Evolutionary conservation across 192 early-diverging fungal species (phyloP), one percentile per base, ranked within the genome.

Genomic region (Rhizophagus sp.): DNA sequence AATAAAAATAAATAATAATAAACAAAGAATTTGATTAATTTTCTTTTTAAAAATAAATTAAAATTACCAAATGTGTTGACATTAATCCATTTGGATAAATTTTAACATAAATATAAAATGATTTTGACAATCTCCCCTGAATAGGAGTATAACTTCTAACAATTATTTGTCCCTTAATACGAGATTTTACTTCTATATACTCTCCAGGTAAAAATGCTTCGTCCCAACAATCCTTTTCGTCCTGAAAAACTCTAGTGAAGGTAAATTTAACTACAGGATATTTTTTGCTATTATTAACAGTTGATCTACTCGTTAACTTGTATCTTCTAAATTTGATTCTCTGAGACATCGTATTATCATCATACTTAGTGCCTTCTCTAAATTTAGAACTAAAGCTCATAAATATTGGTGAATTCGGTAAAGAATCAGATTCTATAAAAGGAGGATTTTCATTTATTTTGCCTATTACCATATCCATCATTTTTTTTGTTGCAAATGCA

Each of bases 51-150:
- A n/a, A 63, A 24, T 3, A 27, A 25, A 64, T 27, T n/a, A 3
- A 24, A 25, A 64, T 65, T 78, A 78, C 76, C 19, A 78, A 27
- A 66, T 66, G 70, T 44, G 50, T 9, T 12, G 78, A 79, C 39
- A 79, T 61, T 44, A 72, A 49, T 34, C 78, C 78, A 7, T 72
- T 36, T 11, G 25, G 49, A 72, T 79, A 79, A 62, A 79, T 79
- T 49, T 79, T 79, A 57, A 79, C 78, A 72, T 61, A 71, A 30
- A 79, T 79, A 4, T 50, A 49, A 62, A 79, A 79, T 5, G 47
- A 41, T n/a, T 79, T 71, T 2, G 39, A 33, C 41, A 79, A 64
- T 11, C 61, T 69, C 11, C 78, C 78, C 27, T 79, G 47, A 24
- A 79, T 62, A 4, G 78, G 78, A 3, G 78, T 79, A 61, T 79